A percentile compares a stretch with the other conserved stretches of the same genome.
Conservation (phyloP, 2,329 filamentous ascomycete genomes). For the Aspergillus ustus region DNA sequence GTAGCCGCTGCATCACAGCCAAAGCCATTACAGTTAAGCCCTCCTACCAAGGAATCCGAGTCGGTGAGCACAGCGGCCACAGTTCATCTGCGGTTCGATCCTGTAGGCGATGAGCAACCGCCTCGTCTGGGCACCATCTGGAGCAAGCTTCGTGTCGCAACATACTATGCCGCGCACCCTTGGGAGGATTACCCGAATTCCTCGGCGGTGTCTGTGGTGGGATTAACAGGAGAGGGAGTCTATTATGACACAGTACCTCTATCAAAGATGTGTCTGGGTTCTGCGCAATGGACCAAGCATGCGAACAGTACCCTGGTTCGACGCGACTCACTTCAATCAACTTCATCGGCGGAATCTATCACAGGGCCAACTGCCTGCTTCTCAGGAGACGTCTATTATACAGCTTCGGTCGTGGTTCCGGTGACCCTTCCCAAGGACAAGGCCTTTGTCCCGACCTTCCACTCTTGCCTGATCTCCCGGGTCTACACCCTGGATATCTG, state of each 20-base stretch:
- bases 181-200: constrained; percentile 56
- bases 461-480: constrained; percentile 69
- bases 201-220: constrained; percentile 43
- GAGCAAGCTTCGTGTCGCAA: constrained; percentile 62
- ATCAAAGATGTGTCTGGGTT: constrained; percentile 60
- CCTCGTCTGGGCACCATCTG: constrained; percentile 58
- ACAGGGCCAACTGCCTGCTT: constrained; percentile 47
- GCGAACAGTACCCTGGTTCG: constrained; percentile 35
- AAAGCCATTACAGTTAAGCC: constrained; percentile 57
- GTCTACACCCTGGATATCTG: constrained; percentile 65
- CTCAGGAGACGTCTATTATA: constrained; percentile 60
- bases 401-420: constrained; percentile 66
- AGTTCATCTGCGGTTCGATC: constrained; percentile 65
- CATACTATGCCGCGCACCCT: constrained; percentile 60
- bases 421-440: constrained; percentile 65
- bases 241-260: constrained; percentile 59
- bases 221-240: constrained; percentile 52
- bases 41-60: constrained; percentile 40
- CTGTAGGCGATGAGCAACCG: constrained; percentile 55
- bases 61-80: constrained; percentile 60
- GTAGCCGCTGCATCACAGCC: constrained; percentile 64
- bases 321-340: constrained; percentile 35
- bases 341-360: constrained; percentile 35
- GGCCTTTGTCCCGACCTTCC: constrained; percentile 70
- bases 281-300: constrained; percentile 62